Evolutionary conservation across 305 asterid genomes (phyloP).

Genomic region (Fraxinus platypoda): DNA sequence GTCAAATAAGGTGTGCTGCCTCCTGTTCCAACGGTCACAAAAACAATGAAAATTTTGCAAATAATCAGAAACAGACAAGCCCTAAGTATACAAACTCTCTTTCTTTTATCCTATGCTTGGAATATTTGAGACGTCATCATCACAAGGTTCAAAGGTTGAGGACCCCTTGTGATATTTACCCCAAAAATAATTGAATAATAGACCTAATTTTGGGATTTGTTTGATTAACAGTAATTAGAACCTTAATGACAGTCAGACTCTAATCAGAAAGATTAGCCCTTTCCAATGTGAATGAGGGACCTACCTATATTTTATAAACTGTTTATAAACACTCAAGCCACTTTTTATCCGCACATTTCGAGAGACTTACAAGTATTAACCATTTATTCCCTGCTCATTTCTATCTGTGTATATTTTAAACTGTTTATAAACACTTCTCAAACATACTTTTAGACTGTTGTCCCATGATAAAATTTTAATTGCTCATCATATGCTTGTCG

Average conservation of each 20-base stretch:
- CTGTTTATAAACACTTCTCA: background rate
- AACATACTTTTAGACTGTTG: background rate
- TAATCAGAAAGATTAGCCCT: background rate
- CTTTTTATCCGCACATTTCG: background rate
- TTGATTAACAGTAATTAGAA: background rate
- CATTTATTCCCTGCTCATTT: background rate
- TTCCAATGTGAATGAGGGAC: background rate
- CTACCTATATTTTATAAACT: background rate
- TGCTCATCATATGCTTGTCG: background rate
- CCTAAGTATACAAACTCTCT: background rate
- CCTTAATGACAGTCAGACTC: background rate
- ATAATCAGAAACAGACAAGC: too few species aligned
- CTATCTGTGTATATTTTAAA: background rate
- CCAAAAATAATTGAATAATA: background rate
- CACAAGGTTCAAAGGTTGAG: background rate
- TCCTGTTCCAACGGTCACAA: too few species aligned
- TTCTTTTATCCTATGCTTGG: background rate
- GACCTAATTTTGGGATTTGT: background rate
- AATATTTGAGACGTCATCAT: background rate
- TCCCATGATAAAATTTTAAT: background rate
- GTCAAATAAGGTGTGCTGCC: too few species aligned
- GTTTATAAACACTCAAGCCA: background rate
- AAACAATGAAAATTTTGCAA: too few species aligned
- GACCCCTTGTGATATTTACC: background rate
- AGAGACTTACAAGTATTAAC: background rate